Evolutionary conservation across 495 filamentous ascomycete species (phyloP).

Genomic region (Rhizodiscina lignyota): DNA sequence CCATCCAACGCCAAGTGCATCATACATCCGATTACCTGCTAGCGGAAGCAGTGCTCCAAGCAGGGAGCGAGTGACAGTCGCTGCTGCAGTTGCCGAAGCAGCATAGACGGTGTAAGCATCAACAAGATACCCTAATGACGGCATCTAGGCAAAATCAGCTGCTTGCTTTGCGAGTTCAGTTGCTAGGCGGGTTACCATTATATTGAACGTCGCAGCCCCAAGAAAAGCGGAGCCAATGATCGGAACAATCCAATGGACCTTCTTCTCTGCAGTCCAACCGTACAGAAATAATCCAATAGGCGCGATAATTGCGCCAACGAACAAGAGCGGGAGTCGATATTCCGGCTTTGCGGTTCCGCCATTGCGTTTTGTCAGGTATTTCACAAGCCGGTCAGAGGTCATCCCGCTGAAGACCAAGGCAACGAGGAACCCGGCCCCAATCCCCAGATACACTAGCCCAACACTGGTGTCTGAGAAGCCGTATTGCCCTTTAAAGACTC

Average conservation of each 20-base stretch:
- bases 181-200: constrained; percentile 28
- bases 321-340: constrained; percentile 15
- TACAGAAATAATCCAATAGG: constrained; percentile 21
- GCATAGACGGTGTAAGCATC: constrained; percentile 43
- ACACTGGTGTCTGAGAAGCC: constrained; percentile 12
- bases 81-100: constrained; percentile 44
- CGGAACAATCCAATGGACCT: constrained; percentile 18
- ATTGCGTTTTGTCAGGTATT: constrained; percentile 15
- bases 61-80: constrained; percentile 44
- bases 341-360: constrained; percentile 15
- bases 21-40: constrained; percentile 30
- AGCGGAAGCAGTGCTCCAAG: constrained; percentile 50
- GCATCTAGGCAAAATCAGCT: constrained; percentile 11
- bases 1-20: constrained; percentile 23
- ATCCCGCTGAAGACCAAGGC: constrained; percentile 22
- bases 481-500: constrained; percentile 42
- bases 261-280: constrained; percentile 16
- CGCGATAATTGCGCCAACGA: constrained; percentile 10
- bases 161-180: not conserved
- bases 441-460: constrained; percentile 19
- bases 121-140: constrained; percentile 34
- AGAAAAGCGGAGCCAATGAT: constrained; percentile 14
- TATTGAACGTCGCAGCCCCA: constrained; percentile 41
- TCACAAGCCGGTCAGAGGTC: constrained; percentile 26
- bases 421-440: constrained; percentile 15